Evolutionary conservation across 208 protist genomes (phyloP).

Genomic region (Crithidia expoeki): DNA sequence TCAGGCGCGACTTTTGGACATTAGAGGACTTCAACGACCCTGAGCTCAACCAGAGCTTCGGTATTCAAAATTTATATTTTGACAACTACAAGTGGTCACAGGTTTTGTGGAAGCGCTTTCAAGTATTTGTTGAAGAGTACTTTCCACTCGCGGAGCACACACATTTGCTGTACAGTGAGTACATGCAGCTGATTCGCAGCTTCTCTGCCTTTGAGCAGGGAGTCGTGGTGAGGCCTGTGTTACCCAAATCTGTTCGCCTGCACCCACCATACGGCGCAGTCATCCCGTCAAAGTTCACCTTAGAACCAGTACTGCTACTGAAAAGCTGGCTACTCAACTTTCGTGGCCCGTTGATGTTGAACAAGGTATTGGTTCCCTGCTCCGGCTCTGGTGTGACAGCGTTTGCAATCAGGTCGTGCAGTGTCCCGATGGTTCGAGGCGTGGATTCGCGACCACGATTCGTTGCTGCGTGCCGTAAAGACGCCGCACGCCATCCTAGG

Average conservation of each 20-base stretch:
- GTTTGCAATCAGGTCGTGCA: constrained; percentile 52
- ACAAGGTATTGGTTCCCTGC: constrained; percentile 72
- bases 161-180: constrained; percentile 79
- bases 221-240: constrained; percentile 40
- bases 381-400: constrained; percentile 56
- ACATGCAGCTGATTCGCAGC: constrained; percentile 75
- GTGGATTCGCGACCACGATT: constrained; percentile 73
- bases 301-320: constrained; percentile 76
- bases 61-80: constrained; percentile 90
- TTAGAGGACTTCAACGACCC: constrained; percentile 90
- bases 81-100: constrained; percentile 93
- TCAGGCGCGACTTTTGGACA: constrained; percentile 86
- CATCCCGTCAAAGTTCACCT: constrained; percentile 50
- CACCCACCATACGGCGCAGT: constrained; percentile 79
- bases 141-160: constrained; percentile 83
- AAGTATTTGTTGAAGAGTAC: constrained; percentile 85
- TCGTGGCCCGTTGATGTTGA: constrained; percentile 57
- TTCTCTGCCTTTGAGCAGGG: constrained; percentile 87
- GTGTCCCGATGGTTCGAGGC: constrained; percentile 84
- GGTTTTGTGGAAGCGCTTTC: constrained; percentile 86
- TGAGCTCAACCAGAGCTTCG: constrained; percentile 87
- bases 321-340: constrained; percentile 80
- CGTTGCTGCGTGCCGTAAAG: constrained; percentile 52
- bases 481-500: constrained; percentile 45
- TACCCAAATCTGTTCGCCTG: constrained; percentile 52